phyloP scores from a whole-genome alignment of 805 yeast species.

The Wickerhamiella spandovensis region DNA sequence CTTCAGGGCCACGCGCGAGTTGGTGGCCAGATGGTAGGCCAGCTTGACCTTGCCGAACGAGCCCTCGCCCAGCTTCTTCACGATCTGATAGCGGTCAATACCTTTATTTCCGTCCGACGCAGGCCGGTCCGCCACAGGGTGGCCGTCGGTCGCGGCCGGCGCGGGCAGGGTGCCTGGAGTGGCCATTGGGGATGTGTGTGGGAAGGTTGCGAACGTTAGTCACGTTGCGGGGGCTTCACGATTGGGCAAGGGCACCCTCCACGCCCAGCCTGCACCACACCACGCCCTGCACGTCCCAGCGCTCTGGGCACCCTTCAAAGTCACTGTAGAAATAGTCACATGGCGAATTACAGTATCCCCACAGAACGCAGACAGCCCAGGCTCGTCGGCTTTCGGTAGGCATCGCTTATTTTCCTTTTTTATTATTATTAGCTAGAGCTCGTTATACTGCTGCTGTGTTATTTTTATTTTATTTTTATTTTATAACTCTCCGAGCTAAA shows the following conservation, averaged over 20 bases:
- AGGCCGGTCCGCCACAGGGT: neutral
- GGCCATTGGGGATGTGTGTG: neutral
- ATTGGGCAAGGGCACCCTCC: neutral
- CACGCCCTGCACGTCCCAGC: too few relatives aligned
- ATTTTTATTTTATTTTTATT: too few relatives aligned
- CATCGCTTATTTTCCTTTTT: too few relatives aligned
- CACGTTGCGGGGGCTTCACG: neutral
- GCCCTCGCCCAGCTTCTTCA: conserved; percentile 89
- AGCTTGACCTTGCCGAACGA: conserved; percentile 92
- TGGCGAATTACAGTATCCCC: too few relatives aligned
- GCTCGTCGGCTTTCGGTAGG: too few relatives aligned
- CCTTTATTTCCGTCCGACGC: conserved; percentile 22
- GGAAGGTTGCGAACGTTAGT: neutral
- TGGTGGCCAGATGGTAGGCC: conserved; percentile 80
- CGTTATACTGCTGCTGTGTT: too few relatives aligned
- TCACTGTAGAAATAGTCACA: too few relatives aligned
- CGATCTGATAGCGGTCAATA: conserved; percentile 86
- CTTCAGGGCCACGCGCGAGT: conserved; percentile 83
- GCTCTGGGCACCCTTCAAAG: too few relatives aligned
- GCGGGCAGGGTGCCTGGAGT: conserved; percentile 2
- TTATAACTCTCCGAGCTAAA: too few relatives aligned
- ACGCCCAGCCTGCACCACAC: too few relatives aligned
- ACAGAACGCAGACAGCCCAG: too few relatives aligned
- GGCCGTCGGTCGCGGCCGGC: neutral
- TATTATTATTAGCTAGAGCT: too few relatives aligned